Evolutionary conservation across 495 filamentous ascomycete genomes (phyloP).

Genomic region (Trichoderma gamsii): DNA sequence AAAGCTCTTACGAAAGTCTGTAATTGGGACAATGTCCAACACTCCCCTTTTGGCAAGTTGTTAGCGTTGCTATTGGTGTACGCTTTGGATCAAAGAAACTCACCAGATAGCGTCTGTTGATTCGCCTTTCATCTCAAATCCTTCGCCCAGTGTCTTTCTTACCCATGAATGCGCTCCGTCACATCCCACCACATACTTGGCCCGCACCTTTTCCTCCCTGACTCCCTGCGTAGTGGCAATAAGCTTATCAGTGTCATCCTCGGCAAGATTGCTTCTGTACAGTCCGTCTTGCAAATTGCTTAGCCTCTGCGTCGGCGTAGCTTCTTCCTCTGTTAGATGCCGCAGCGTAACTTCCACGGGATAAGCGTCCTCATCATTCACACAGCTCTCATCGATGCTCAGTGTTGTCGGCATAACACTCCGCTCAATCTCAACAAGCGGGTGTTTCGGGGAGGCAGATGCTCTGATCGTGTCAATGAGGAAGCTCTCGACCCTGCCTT

Average conservation of each 20-base stretch:
- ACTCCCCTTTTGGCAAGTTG: slow-evolving; percentile 38
- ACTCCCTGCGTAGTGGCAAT: slow-evolving; percentile 29
- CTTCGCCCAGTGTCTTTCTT: slow-evolving; percentile 47
- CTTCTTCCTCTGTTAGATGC: slow-evolving; percentile 41
- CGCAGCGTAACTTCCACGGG: slow-evolving; percentile 47
- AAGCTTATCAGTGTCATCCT: slow-evolving; percentile 53
- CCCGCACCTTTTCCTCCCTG: slow-evolving; percentile 38
- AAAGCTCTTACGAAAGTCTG: slow-evolving; percentile 51
- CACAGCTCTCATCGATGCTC: slow-evolving; percentile 34
- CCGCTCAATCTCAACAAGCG: slow-evolving; percentile 43
- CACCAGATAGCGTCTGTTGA: slow-evolving; percentile 58
- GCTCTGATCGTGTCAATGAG: slow-evolving; percentile 46
- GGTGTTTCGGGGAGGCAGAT: slow-evolving; percentile 31
- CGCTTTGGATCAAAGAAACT: background rate
- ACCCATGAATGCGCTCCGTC: slow-evolving; percentile 63
- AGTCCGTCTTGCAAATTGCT: slow-evolving; percentile 40
- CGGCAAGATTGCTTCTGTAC: slow-evolving; percentile 43
- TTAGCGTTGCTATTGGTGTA: background rate
- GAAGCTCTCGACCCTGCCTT: slow-evolving; percentile 53
- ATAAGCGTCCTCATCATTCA: slow-evolving; percentile 43
- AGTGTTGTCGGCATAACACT: slow-evolving; percentile 44
- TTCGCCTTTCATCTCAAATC: slow-evolving; percentile 53
- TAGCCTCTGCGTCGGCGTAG: slow-evolving; percentile 35
- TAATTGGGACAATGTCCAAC: slow-evolving; percentile 59
- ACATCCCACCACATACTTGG: slow-evolving; percentile 63